A percentile compares a stretch with the other conserved stretches of the same genome.
These are phyloP conservation scores for Suillus subaureus DNA, from an alignment of 768 basidiomycete species.

Conservation along the genomic window DNA sequence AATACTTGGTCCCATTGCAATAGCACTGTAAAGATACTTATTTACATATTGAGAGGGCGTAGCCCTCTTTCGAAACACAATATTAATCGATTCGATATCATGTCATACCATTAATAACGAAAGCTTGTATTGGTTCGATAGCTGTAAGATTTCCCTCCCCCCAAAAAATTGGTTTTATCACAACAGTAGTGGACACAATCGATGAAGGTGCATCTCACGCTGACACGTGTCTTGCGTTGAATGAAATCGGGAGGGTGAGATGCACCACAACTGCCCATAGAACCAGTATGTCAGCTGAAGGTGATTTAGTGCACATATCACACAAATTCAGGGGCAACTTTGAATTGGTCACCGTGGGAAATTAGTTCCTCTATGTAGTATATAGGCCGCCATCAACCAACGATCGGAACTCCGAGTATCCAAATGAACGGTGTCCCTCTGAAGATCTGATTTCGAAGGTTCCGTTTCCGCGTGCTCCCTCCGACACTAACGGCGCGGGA, in stretches of 20 bases:
- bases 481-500: background rate
- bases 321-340: background rate
- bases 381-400: too few relatives aligned
- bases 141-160: background rate
- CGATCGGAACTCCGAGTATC: background rate
- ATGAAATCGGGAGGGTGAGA: background rate
- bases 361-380: background rate
- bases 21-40: background rate
- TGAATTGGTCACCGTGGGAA: background rate
- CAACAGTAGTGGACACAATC: background rate
- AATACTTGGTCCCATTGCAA: background rate
- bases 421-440: background rate
- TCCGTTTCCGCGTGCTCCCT: background rate
- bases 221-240: background rate
- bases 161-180: background rate
- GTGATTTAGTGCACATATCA: background rate
- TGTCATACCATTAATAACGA: background rate
- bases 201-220: background rate
- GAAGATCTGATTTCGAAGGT: background rate
- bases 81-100: background rate
- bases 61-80: background rate
- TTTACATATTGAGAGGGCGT: background rate
- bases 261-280: background rate
- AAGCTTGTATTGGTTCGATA: background rate
- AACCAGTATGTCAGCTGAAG: background rate